phyloP scores from a whole-genome alignment of 1,284 basidiomycete species.

The Caloboletus firmus region DNA sequence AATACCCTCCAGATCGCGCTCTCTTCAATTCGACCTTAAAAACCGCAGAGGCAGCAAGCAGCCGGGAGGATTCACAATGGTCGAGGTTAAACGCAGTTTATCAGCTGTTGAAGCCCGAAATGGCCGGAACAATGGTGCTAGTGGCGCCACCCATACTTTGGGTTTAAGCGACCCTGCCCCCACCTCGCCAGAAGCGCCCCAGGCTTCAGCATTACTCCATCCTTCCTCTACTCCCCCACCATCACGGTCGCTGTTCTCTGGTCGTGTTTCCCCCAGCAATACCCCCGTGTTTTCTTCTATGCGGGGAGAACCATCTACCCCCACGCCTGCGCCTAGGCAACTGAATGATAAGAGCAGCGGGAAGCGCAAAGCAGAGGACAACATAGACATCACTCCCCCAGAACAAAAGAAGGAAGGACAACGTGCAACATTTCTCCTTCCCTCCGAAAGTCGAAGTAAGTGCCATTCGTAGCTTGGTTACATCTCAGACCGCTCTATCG shows the following conservation, averaged over 20 bases:
- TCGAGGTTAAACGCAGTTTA: slow-evolving; percentile 28
- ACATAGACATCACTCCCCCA: slow-evolving; percentile 48
- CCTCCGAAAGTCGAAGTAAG: slow-evolving; percentile 50
- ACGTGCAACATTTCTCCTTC: slow-evolving; percentile 41
- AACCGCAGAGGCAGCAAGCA: slow-evolving; percentile 16
- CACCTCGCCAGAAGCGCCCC: slow-evolving; percentile 10
- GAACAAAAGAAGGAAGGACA: slow-evolving; percentile 43
- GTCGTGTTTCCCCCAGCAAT: slow-evolving; percentile 8
- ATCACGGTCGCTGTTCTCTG: slow-evolving; percentile 19
- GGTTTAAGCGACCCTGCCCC: slow-evolving; percentile 21
- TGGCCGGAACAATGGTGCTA: slow-evolving; percentile 9
- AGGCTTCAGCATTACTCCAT: slow-evolving; percentile 6
- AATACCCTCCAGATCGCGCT: slow-evolving; percentile 16
- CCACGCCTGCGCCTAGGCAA: slow-evolving; percentile 35
- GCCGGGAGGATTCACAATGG: slow-evolving; percentile 14
- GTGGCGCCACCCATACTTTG: slow-evolving; percentile 17
- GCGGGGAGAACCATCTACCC: slow-evolving; percentile 33
- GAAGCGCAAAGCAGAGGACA: slow-evolving; percentile 53
- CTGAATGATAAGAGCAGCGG: slow-evolving; percentile 41
- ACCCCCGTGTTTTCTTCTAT: slow-evolving; percentile 12
- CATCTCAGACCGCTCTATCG: slow-evolving; percentile 21
- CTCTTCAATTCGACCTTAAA: slow-evolving; percentile 24
- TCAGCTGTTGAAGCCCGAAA: slow-evolving; percentile 26
- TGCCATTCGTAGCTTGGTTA: slow-evolving; percentile 19
- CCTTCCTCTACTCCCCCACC: slow-evolving; percentile 21